Conservation (phyloP, 1,284 basidiomycete genomes). For the Ceratobasidium sp. region DNA sequence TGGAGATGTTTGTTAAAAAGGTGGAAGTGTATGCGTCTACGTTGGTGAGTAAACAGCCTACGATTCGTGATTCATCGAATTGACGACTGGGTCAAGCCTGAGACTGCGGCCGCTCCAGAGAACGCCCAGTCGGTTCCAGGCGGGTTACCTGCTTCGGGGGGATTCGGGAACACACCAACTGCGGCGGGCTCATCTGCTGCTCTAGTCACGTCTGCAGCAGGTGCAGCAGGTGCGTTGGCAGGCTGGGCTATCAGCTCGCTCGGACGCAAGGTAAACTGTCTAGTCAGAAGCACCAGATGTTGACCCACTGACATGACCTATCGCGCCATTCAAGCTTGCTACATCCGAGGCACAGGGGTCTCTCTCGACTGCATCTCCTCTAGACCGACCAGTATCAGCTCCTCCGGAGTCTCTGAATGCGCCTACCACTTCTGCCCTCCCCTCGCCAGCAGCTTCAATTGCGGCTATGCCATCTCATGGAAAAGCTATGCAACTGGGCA, state of each 20-base stretch:
- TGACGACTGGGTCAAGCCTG: slow-evolving; percentile 67
- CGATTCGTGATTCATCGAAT: neutral
- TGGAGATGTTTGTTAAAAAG: slow-evolving; percentile 86
- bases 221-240: slow-evolving; percentile 89
- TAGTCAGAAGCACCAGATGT: neutral
- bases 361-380: slow-evolving; percentile 26
- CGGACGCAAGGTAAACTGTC: slow-evolving; percentile 71
- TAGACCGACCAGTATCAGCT: slow-evolving; percentile 50
- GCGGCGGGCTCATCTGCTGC: slow-evolving; percentile 62
- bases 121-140: slow-evolving; percentile 40
- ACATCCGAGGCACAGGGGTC: slow-evolving; percentile 72
- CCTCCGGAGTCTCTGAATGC: slow-evolving; percentile 42
- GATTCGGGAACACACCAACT: slow-evolving; percentile 57
- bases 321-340: slow-evolving; percentile 64
- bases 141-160: slow-evolving; percentile 39
- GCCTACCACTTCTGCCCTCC: slow-evolving; percentile 21
- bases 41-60: slow-evolving; percentile 70
- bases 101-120: slow-evolving; percentile 65
- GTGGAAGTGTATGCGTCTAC: slow-evolving; percentile 81
- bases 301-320: slow-evolving; percentile 23
- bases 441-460: slow-evolving; percentile 50
- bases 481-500: slow-evolving; percentile 79
- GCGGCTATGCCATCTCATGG: slow-evolving; percentile 52
- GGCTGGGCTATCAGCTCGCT: slow-evolving; percentile 95
- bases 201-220: slow-evolving; percentile 86